A percentile compares a stretch with the other conserved stretches of the same genome.
Conservation (phyloP, 129 eudicot genomes). For the Kitagawia praeruptora region DNA sequence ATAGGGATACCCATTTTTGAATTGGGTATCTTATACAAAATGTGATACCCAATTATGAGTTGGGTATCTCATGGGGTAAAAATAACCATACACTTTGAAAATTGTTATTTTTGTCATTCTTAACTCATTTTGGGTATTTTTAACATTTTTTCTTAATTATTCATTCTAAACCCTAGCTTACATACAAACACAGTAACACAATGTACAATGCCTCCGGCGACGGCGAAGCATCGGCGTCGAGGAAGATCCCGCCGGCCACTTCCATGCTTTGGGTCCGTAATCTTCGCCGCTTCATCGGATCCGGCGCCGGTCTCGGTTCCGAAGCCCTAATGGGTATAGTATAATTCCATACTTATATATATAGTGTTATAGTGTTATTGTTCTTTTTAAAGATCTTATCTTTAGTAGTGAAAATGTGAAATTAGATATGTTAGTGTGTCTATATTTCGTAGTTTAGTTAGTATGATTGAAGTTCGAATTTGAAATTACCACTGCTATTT, state of each 20-base stretch:
- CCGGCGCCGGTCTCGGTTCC: constrained; percentile 97
- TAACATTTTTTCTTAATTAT: too few species aligned
- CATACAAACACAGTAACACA: not conserved
- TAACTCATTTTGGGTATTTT: too few species aligned
- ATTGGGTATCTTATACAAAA: too few species aligned
- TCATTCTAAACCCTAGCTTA: not conserved
- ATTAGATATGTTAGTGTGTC: not conserved
- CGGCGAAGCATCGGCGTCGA: constrained; percentile 50
- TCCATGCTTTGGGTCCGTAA: constrained; percentile 97
- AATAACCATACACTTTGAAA: too few species aligned
- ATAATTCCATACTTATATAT: not conserved
- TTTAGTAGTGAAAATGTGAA: not conserved
- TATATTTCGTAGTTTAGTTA: too few species aligned
- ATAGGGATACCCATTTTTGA: too few species aligned
- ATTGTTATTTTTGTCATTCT: too few species aligned
- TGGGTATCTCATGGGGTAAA: too few species aligned
- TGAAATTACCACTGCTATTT: not conserved
- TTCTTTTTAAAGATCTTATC: not conserved
- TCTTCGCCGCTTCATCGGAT: constrained; percentile 92
- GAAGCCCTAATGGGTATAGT: constrained; percentile 95
- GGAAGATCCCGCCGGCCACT: constrained; percentile 84
- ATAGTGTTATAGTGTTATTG: not conserved
- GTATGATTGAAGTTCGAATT: not conserved
- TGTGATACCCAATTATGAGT: too few species aligned
- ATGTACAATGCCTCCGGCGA: constrained; percentile 91